Evolutionary conservation across 306 rosid species (phyloP).

Genomic region (Astragalus glycyphyllos): DNA sequence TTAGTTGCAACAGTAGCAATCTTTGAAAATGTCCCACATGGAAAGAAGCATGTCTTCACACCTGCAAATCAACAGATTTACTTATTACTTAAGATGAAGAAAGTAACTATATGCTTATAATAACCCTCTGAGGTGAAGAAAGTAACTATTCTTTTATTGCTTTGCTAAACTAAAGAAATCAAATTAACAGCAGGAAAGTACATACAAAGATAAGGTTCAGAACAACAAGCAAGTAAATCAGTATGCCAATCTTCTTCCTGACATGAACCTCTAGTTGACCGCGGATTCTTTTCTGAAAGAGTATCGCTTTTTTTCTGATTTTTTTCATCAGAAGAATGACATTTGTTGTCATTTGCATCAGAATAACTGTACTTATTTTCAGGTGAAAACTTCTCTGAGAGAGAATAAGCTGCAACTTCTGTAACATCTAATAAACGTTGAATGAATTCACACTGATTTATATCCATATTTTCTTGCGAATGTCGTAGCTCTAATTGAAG

Average conservation of each 20-base stretch:
- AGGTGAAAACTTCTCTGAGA: slow-evolving; percentile 54
- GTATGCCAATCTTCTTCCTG: slow-evolving; percentile 83
- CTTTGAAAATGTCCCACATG: slow-evolving; percentile 92
- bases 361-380: slow-evolving; percentile 56
- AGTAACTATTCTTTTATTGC: not conserved
- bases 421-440: slow-evolving; percentile 83
- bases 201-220: slow-evolving; percentile 92
- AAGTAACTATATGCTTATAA: not conserved
- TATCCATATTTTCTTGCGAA: slow-evolving; percentile 81
- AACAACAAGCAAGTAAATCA: slow-evolving; percentile 93
- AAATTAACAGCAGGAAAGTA: slow-evolving; percentile 35
- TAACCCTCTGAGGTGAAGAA: not conserved
- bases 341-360: slow-evolving; percentile 57
- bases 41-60: slow-evolving; percentile 81
- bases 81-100: slow-evolving; percentile 33
- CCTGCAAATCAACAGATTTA: slow-evolving; percentile 58
- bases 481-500: slow-evolving; percentile 85
- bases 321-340: slow-evolving; percentile 58
- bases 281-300: slow-evolving; percentile 59
- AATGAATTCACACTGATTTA: slow-evolving; percentile 84
- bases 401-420: slow-evolving; percentile 67
- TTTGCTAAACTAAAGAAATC: slow-evolving; percentile 4
- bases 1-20: slow-evolving; percentile 83
- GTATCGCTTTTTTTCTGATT: slow-evolving; percentile 53
- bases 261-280: slow-evolving; percentile 67